A percentile compares a stretch with the other conserved stretches of the same genome.
These are phyloP conservation scores for Pythium dissimile DNA, from an alignment of 352 stramenopile species.

Conservation along the genomic window DNA sequence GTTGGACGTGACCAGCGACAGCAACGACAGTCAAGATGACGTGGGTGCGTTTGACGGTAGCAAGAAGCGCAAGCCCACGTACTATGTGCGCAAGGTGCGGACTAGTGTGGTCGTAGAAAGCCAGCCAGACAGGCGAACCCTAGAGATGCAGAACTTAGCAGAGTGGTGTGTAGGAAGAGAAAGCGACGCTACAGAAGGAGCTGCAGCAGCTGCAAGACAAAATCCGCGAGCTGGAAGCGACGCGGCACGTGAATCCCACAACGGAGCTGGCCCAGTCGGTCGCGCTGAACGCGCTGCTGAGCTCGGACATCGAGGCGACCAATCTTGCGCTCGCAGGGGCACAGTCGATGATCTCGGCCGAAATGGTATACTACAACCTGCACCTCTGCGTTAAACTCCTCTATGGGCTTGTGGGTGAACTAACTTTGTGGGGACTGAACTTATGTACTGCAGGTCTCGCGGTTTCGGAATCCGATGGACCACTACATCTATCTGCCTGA, in stretches of 20 bases:
- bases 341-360: constrained; percentile 11
- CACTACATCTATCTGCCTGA: constrained; percentile 16
- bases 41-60: too few species aligned
- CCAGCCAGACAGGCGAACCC: too few species aligned
- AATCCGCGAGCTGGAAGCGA: neutral
- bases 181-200: neutral
- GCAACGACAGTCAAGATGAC: neutral
- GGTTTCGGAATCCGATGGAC: constrained; percentile 10
- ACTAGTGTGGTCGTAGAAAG: neutral
- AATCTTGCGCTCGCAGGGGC: constrained; percentile 5
- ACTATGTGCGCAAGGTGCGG: constrained; percentile 13
- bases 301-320: neutral
- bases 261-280: constrained; percentile 2
- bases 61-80: constrained; percentile 17
- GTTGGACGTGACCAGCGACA: constrained; percentile 2
- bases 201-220: neutral
- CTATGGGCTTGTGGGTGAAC: neutral
- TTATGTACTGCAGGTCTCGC: neutral
- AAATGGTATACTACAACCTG: constrained; percentile 8
- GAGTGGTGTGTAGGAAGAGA: constrained; percentile 1
- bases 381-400: neutral
- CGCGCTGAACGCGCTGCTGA: neutral
- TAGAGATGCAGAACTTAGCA: too few species aligned
- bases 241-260: neutral
- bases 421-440: too few species aligned